Evolutionary conservation across 768 basidiomycete species (phyloP).

Genomic region (Rubroboletus satanas): DNA sequence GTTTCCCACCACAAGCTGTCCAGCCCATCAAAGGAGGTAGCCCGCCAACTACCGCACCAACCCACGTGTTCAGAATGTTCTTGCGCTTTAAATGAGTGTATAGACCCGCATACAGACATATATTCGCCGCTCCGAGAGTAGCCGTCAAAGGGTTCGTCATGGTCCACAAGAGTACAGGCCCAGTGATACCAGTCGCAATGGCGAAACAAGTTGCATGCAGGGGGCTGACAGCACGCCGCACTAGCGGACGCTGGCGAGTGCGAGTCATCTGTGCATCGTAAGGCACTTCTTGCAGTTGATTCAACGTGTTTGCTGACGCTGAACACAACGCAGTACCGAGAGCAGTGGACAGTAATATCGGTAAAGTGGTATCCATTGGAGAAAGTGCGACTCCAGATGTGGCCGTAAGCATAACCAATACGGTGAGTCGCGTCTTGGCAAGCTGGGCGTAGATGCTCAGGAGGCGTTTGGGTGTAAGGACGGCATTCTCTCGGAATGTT

Average conservation of each 20-base stretch:
- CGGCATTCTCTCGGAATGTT: conserved; percentile 36
- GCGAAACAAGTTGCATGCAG: conserved; percentile 84
- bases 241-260: conserved; percentile 84
- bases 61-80: conserved; percentile 85
- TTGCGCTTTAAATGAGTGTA: conserved; percentile 93
- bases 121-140: conserved; percentile 75
- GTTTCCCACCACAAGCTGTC: conserved; percentile 85
- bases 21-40: conserved; percentile 97
- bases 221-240: conserved; percentile 78
- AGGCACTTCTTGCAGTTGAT: conserved; percentile 92
- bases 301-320: conserved; percentile 90
- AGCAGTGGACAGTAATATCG: conserved; percentile 82
- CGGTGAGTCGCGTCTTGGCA: conserved; percentile 79
- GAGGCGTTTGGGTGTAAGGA: conserved; percentile 49
- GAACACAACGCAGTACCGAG: conserved; percentile 87
- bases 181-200: conserved; percentile 66
- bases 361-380: conserved; percentile 79
- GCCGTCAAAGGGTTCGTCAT: conserved; percentile 89
- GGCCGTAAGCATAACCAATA: conserved; percentile 81
- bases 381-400: conserved; percentile 93
- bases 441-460: conserved; percentile 74
- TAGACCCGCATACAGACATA: conserved; percentile 82
- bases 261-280: conserved; percentile 96
- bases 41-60: conserved; percentile 88
- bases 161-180: conserved; percentile 71